Percentiles rank a stretch among this genome's conserved stretches.
phyloP scores from a whole-genome alignment of 2,329 filamentous ascomycete genomes.

The Malbranchea zuffiana region DNA sequence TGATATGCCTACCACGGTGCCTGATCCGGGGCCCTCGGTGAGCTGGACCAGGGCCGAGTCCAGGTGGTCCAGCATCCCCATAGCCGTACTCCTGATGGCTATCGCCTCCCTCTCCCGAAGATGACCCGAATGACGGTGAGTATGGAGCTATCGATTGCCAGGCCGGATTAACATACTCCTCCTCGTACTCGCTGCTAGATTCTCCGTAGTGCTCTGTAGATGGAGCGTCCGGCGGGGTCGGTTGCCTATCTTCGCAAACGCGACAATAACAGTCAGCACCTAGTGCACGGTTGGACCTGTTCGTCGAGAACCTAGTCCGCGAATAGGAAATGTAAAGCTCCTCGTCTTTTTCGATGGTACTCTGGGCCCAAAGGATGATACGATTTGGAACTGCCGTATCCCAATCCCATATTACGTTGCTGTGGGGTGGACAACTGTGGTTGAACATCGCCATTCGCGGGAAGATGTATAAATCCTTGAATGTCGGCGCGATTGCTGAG shows the following conservation, averaged over 20 bases:
- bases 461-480: constrained; percentile 24
- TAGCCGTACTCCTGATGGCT: too few relatives aligned
- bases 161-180: too few relatives aligned
- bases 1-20: too few relatives aligned
- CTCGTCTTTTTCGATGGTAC: constrained; percentile 18
- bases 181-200: neutral
- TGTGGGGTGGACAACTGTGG: constrained; percentile 15
- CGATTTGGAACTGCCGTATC: constrained; percentile 22
- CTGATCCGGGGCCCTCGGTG: too few relatives aligned
- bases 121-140: too few relatives aligned
- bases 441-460: constrained; percentile 27
- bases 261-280: constrained; percentile 2
- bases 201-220: constrained; percentile 3
- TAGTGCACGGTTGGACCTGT: constrained; percentile 11
- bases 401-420: constrained; percentile 25
- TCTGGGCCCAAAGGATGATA: constrained; percentile 21
- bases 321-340: constrained; percentile 19
- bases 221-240: neutral
- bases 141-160: too few relatives aligned
- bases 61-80: too few relatives aligned
- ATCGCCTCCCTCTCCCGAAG: too few relatives aligned
- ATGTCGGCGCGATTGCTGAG: constrained; percentile 14
- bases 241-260: neutral
- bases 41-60: too few relatives aligned
- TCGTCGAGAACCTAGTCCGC: constrained; percentile 1